Base-by-base conservation (phyloP, 2,329 filamentous ascomycete species). In the Aurifilum marmelostoma region DNA sequence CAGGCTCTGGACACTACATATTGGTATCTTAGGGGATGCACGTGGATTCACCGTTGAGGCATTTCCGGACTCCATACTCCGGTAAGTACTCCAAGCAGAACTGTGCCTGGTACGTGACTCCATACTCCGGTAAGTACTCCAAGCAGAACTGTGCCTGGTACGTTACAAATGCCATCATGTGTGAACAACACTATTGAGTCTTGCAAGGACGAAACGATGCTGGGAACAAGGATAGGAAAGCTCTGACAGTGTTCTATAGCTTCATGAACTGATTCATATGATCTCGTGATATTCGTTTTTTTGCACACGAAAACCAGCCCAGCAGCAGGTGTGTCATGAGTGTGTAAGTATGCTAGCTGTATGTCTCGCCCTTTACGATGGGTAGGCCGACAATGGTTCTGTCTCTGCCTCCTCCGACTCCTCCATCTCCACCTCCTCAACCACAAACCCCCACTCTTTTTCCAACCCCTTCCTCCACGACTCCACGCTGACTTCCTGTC, bases 381-480 rank as follows among this genome's bases (percentile, higher is more conserved):
- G 52, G 6, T 32, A 16, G 2, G 52, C 52, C 24, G 14, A 29
- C 32, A 3, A 9, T 18, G 52, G 24, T 47, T 47, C 50, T 27
- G 50, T 3, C 24, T 32, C 52, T 3, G 27, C 6, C 52, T 56
- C 43, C 7, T 56, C 43, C 7, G 43, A 2, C 8, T n/a, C 41
- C 41, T 47, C 43, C 43, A 11, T 47, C 52, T 32, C 52, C 24
- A 9, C 11, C 52, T 56, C 27, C 12, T 29, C 52, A 2, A 29
- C 18, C n/a, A 65, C 37, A 32, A 8, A 4, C 8, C 14, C 63
- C 63, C 63, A 65, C 18, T 65, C 63, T 27, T 29, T 32, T 21
- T 34, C 52, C 34, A 65, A 24, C 14, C 1, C 16, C 27, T 21
- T 37, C 63, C 58, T 59, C 63, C 63, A 65, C 41, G 37, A 37